Evolutionary conservation across 352 stramenopile genomes (phyloP).

Genomic region (Pythium volutum): DNA sequence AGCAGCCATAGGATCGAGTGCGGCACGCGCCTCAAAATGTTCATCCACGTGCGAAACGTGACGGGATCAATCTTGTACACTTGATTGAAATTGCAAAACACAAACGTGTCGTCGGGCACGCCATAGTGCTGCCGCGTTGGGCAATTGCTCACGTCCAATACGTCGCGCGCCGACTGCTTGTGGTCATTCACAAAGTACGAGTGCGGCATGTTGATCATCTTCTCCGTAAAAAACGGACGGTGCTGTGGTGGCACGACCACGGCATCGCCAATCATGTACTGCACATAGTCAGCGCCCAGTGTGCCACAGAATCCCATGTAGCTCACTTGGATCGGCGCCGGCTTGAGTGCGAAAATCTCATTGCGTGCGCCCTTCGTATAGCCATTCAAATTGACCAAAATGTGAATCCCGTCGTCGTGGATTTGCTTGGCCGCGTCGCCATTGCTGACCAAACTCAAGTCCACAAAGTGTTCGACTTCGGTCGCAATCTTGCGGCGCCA

Average conservation of each 20-base stretch:
- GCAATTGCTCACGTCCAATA: slow-evolving; percentile 75
- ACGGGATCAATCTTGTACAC: slow-evolving; percentile 94
- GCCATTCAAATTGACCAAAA: slow-evolving; percentile 92
- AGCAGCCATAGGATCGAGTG: slow-evolving; percentile 92
- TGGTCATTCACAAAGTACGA: slow-evolving; percentile 94
- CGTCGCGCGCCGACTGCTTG: slow-evolving; percentile 78
- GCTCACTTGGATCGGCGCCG: slow-evolving; percentile 86
- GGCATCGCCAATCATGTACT: slow-evolving; percentile 91
- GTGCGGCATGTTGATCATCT: slow-evolving; percentile 91
- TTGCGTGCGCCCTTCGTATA: slow-evolving; percentile 92
- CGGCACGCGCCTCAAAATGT: slow-evolving; percentile 90
- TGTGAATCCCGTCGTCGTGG: slow-evolving; percentile 80
- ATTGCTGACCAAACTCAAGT: slow-evolving; percentile 67
- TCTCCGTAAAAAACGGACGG: slow-evolving; percentile 82
- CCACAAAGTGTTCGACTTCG: slow-evolving; percentile 88
- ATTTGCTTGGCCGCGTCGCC: slow-evolving; percentile 81
- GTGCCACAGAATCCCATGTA: slow-evolving; percentile 92
- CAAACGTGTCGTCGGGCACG: slow-evolving; percentile 90
- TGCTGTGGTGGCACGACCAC: slow-evolving; percentile 65
- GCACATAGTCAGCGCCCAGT: slow-evolving; percentile 89
- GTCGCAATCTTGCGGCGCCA: slow-evolving; percentile 80
- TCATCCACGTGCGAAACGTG: slow-evolving; percentile 91
- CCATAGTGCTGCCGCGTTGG: slow-evolving; percentile 85
- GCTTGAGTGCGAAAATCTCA: slow-evolving; percentile 92
- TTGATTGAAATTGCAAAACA: slow-evolving; percentile 96